Conservation (phyloP, 106 monocot genomes). For the Vanilla planifolia region DNA sequence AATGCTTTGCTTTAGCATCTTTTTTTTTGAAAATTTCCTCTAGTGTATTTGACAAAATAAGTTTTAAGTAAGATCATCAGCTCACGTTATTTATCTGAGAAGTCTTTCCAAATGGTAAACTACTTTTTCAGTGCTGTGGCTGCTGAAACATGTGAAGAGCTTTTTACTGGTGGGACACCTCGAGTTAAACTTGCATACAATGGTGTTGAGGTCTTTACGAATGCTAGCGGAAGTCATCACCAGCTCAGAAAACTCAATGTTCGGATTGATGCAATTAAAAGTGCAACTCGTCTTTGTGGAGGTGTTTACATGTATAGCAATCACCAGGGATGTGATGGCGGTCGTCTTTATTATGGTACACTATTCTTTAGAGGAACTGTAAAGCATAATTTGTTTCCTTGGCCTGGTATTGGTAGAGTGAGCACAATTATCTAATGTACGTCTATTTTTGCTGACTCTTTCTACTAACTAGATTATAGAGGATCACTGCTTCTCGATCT, state of each 20-base stretch:
- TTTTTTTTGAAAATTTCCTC: too few species aligned
- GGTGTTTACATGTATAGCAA: constrained; percentile 97
- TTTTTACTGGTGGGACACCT: constrained; percentile 84
- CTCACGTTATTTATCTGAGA: background rate
- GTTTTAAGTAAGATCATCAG: background rate
- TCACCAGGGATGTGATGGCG: constrained; percentile 99
- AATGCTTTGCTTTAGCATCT: too few species aligned
- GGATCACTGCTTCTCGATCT: background rate
- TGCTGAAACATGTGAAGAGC: constrained; percentile 98
- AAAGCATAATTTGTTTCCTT: background rate
- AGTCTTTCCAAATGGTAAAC: constrained; percentile 1
- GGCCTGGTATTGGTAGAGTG: background rate
- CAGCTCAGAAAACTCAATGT: constrained; percentile 95
- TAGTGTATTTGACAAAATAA: background rate
- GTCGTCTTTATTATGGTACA: constrained; percentile 92
- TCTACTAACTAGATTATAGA: background rate
- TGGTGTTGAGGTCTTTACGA: constrained; percentile 93
- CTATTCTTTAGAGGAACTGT: background rate
- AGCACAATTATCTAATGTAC: background rate
- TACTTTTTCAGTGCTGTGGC: constrained; percentile 65
- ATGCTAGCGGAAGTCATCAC: constrained; percentile 99
- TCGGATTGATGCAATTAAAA: constrained; percentile 90
- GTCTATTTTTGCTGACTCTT: background rate
- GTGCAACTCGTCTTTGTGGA: constrained; percentile 79
- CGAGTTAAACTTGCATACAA: constrained; percentile 75